phyloP scores from a whole-genome alignment of 345 rosid genomes.

The Syzygium oleosum region DNA sequence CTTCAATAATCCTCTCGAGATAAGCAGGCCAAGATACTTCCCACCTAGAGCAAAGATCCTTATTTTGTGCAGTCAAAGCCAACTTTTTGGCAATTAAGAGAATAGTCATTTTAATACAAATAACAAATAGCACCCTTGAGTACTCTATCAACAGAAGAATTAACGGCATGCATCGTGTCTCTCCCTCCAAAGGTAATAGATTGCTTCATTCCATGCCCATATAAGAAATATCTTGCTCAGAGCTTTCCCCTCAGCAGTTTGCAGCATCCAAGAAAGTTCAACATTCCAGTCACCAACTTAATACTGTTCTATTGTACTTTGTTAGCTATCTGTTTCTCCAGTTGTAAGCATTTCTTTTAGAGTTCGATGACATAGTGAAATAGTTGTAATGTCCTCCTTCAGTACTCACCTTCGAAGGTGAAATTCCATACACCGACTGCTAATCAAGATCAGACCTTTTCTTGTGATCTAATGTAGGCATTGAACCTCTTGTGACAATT shows the following conservation, averaged over 20 bases:
- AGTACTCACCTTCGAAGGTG: neutral
- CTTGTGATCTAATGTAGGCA: neutral
- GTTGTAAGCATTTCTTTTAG: neutral
- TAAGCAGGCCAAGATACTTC: neutral
- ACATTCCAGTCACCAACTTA: neutral
- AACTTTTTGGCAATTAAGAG: neutral
- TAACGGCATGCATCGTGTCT: neutral
- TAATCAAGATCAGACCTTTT: neutral
- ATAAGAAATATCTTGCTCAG: neutral
- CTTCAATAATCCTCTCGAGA: neutral
- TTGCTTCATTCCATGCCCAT: neutral
- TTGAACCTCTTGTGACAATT: slow-evolving; percentile 1
- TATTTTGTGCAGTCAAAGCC: neutral
- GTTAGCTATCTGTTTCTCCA: neutral
- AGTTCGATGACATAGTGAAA: neutral
- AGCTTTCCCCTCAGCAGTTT: neutral
- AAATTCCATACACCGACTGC: neutral
- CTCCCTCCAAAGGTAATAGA: neutral
- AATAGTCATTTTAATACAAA: neutral
- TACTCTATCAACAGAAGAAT: neutral
- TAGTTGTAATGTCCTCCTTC: neutral
- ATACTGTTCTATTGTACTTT: neutral
- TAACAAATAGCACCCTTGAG: neutral
- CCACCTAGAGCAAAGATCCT: neutral
- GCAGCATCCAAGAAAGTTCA: neutral